Evolutionary conservation across 345 rosid genomes (phyloP).

Genomic region (Tarenaya hassleriana): DNA sequence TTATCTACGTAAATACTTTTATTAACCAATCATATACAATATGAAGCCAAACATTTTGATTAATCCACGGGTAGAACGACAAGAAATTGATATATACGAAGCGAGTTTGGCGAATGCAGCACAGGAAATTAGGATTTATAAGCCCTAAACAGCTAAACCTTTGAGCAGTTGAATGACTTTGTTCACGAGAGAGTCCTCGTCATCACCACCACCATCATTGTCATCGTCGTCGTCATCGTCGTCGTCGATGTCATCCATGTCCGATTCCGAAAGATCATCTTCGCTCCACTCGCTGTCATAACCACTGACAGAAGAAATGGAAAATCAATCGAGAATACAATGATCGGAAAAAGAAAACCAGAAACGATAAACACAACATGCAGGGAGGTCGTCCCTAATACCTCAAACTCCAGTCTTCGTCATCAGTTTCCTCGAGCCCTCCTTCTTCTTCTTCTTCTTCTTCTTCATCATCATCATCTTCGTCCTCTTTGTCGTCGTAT

Average conservation of each 20-base stretch:
- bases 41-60: background rate
- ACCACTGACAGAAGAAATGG: slow-evolving; percentile 15
- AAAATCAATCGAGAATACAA: slow-evolving; percentile 1
- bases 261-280: slow-evolving; percentile 20
- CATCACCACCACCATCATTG: slow-evolving; percentile 26
- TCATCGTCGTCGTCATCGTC: slow-evolving; percentile 19
- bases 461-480: slow-evolving; percentile 8
- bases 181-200: slow-evolving; percentile 35
- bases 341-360: background rate
- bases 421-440: background rate
- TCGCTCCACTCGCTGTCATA: slow-evolving; percentile 24
- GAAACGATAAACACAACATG: background rate
- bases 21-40: slow-evolving; percentile 1
- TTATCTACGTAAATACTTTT: background rate
- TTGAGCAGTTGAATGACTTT: slow-evolving; percentile 37
- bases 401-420: slow-evolving; percentile 28
- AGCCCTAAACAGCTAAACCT: slow-evolving; percentile 32
- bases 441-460: slow-evolving; percentile 19
- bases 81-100: background rate
- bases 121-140: slow-evolving; percentile 4
- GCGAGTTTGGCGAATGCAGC: background rate
- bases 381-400: background rate
- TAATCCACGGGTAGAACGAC: no score
- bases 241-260: slow-evolving; percentile 14
- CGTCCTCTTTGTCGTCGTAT: slow-evolving; percentile 4